phyloP scores from a whole-genome alignment of 345 rosid genomes.

The Syzygium aqueum region DNA sequence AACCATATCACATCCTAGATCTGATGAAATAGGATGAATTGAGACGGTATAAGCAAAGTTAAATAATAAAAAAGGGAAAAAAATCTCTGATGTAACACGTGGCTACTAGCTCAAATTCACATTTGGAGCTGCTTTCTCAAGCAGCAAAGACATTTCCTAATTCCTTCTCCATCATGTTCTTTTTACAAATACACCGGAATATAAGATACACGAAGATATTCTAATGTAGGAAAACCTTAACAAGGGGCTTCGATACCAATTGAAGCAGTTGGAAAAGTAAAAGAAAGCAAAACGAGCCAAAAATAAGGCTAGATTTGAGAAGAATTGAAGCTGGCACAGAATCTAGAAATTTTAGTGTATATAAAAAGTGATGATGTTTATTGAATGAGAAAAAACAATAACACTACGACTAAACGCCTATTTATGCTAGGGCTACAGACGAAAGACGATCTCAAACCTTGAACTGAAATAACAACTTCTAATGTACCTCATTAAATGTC shows the following conservation, averaged over 20 bases:
- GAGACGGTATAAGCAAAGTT: neutral
- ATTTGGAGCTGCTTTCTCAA: neutral
- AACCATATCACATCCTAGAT: no score
- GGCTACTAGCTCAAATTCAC: neutral
- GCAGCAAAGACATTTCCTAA: neutral
- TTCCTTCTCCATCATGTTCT: neutral
- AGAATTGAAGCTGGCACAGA: neutral
- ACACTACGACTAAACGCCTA: neutral
- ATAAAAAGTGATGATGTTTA: neutral
- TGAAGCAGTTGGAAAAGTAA: neutral
- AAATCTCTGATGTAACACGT: neutral
- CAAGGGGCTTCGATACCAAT: neutral
- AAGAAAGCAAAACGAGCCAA: neutral
- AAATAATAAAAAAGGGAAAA: neutral
- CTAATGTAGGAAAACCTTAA: neutral
- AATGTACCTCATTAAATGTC: neutral
- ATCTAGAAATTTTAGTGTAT: neutral
- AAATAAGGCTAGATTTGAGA: neutral
- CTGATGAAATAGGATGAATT: no score
- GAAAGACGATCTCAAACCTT: neutral
- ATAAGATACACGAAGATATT: neutral
- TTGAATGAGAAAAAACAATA: neutral
- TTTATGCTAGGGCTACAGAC: neutral
- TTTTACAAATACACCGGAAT: neutral
- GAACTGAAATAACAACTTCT: neutral